Evolutionary conservation across 192 early-diverging fungal species (phyloP).

Genomic region (Umbelopsis sp.): DNA sequence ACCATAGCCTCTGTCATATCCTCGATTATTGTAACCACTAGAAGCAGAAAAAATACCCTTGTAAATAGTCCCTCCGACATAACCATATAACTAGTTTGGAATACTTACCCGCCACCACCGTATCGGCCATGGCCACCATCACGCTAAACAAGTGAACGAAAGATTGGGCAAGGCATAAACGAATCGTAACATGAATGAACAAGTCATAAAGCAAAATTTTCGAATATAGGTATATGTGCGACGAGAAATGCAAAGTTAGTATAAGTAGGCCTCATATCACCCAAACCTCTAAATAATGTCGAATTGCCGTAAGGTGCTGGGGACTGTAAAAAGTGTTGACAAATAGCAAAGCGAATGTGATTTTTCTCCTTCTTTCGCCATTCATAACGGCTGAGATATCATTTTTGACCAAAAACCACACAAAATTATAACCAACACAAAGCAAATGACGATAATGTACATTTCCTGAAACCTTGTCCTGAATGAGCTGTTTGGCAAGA

Average conservation of each 20-base stretch:
- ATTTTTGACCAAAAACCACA: not conserved
- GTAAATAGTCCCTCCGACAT: too few species aligned
- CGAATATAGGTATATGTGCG: not conserved
- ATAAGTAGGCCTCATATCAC: constrained; percentile 24
- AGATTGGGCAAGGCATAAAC: not conserved
- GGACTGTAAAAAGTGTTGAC: not conserved
- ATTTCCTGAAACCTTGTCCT: constrained; percentile 50
- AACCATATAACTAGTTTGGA: too few species aligned
- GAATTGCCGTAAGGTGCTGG: not conserved
- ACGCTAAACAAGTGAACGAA: constrained; percentile 14
- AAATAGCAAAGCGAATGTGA: not conserved
- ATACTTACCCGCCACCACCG: constrained; percentile 10
- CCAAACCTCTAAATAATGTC: constrained; percentile 21
- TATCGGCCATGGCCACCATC: not conserved
- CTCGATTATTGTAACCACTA: constrained; percentile 18
- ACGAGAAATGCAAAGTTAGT: constrained; percentile 17
- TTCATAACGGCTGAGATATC: not conserved
- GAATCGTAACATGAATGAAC: too few species aligned
- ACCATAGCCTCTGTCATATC: constrained; percentile 16
- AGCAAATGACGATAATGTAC: constrained; percentile 21
- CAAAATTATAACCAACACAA: constrained; percentile 33
- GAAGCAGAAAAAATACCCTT: too few species aligned
- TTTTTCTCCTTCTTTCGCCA: too few species aligned
- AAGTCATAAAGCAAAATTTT: not conserved
- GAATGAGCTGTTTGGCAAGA: constrained; percentile 50